These are phyloP conservation scores for Nemania sp. DNA, from an alignment of 2,329 filamentous ascomycete genomes.

Conservation along the genomic window DNA sequence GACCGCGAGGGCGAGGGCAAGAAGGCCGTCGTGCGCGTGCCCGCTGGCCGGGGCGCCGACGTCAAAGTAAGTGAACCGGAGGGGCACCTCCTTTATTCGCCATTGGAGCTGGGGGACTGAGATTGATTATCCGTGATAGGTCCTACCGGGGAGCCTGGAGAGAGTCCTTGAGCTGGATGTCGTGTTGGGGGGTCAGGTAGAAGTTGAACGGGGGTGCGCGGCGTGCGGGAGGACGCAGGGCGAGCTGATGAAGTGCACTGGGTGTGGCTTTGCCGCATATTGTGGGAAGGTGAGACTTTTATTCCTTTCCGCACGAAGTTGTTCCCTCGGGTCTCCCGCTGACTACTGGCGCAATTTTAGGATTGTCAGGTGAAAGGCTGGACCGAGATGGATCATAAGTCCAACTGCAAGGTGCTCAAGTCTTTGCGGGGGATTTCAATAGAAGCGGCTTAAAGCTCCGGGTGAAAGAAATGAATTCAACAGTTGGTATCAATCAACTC, in stretches of 20 bases:
- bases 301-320: neutral
- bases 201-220: constrained; percentile 30
- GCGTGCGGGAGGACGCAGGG: constrained; percentile 34
- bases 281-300: constrained; percentile 49
- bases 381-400: constrained; percentile 49
- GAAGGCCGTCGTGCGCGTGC: constrained; percentile 46
- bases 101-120: neutral
- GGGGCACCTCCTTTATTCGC: neutral
- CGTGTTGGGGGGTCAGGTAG: constrained; percentile 7
- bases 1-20: constrained; percentile 44
- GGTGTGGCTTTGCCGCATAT: constrained; percentile 50
- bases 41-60: constrained; percentile 37
- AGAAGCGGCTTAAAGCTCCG: constrained; percentile 1
- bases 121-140: constrained; percentile 14
- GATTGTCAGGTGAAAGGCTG: constrained; percentile 50
- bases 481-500: neutral
- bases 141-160: constrained; percentile 34
- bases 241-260: constrained; percentile 47
- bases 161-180: constrained; percentile 34
- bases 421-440: constrained; percentile 45
- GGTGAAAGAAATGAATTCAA: neutral
- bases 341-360: constrained; percentile 34
- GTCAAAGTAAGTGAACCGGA: constrained; percentile 40
- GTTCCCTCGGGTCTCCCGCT: neutral
- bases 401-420: constrained; percentile 50